These are phyloP conservation scores for Salinomyces thailandicus DNA, from an alignment of 2,329 filamentous ascomycete genomes.

Conservation along the genomic window DNA sequence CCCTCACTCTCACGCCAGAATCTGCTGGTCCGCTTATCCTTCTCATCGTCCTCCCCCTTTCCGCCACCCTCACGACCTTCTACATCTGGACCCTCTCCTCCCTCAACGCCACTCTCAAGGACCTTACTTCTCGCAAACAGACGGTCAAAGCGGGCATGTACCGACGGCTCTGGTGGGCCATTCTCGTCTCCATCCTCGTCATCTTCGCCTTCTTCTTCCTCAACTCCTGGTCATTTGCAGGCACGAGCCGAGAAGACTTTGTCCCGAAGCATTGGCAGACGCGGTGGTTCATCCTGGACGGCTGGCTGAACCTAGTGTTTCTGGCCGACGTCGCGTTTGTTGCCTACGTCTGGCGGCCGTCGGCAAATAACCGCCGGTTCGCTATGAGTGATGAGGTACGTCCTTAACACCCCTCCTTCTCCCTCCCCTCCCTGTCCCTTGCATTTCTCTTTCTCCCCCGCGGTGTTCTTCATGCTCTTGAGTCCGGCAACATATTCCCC, in stretches of 20 bases:
- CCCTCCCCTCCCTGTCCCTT: no score
- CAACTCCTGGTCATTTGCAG: slow-evolving; percentile 91
- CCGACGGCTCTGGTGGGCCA: slow-evolving; percentile 97
- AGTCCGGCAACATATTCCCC: no score
- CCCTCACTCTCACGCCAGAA: slow-evolving; percentile 79
- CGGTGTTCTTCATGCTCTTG: no score
- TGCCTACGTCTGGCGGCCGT: slow-evolving; percentile 92
- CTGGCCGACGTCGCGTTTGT: slow-evolving; percentile 86
- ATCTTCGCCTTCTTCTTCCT: slow-evolving; percentile 99
- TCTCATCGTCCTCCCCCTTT: slow-evolving; percentile 83
- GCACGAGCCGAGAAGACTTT: slow-evolving; percentile 73
- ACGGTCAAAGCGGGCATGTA: slow-evolving; percentile 92
- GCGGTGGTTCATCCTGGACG: slow-evolving; percentile 92
- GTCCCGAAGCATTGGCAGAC: slow-evolving; percentile 96
- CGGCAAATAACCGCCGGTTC: slow-evolving; percentile 90
- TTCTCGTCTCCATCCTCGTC: slow-evolving; percentile 80
- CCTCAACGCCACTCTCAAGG: slow-evolving; percentile 87
- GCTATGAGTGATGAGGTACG: slow-evolving; percentile 91
- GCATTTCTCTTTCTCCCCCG: no score
- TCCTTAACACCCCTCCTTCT: no score
- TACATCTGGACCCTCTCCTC: slow-evolving; percentile 99
- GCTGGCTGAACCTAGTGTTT: slow-evolving; percentile 95
- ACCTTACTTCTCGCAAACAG: slow-evolving; percentile 89
- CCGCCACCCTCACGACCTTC: slow-evolving; percentile 86
- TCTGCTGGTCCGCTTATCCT: slow-evolving; percentile 82